Conservation (phyloP, 257 asterid genomes). For the Nicotiana paniculata region DNA sequence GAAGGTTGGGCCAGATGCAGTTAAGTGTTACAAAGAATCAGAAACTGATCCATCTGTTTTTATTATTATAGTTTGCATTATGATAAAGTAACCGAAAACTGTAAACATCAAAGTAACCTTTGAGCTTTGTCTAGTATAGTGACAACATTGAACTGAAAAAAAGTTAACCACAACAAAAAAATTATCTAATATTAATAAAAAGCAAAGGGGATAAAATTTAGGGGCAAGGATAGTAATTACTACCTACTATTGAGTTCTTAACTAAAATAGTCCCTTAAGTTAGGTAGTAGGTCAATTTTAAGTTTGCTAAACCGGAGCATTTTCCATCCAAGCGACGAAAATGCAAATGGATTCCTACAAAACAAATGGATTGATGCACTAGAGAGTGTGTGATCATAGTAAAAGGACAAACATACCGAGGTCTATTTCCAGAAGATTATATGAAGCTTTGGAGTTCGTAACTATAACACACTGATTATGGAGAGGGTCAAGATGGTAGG, state of each 20-base stretch:
- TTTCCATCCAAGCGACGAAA: background rate
- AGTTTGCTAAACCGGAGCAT: background rate
- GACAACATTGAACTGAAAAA: background rate
- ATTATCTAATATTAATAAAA: background rate
- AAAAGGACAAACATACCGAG: background rate
- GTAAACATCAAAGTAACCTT: background rate
- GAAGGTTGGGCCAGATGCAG: conserved; percentile 1
- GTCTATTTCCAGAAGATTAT: background rate
- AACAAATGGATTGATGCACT: background rate
- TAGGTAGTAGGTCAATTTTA: background rate
- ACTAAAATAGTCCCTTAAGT: background rate
- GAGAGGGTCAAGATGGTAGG: background rate
- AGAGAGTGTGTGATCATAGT: background rate
- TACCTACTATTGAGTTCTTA: background rate
- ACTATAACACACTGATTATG: background rate
- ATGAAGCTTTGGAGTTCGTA: background rate
- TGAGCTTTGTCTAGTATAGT: background rate
- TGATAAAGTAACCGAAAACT: background rate
- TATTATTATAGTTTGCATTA: background rate
- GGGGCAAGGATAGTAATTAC: background rate
- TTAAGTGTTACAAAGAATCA: background rate
- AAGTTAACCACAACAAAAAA: background rate
- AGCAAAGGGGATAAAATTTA: background rate
- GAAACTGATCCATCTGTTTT: background rate
- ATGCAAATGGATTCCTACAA: background rate